Conservation (phyloP, 768 basidiomycete species). For the Boletus pseudo-olivaceus region DNA sequence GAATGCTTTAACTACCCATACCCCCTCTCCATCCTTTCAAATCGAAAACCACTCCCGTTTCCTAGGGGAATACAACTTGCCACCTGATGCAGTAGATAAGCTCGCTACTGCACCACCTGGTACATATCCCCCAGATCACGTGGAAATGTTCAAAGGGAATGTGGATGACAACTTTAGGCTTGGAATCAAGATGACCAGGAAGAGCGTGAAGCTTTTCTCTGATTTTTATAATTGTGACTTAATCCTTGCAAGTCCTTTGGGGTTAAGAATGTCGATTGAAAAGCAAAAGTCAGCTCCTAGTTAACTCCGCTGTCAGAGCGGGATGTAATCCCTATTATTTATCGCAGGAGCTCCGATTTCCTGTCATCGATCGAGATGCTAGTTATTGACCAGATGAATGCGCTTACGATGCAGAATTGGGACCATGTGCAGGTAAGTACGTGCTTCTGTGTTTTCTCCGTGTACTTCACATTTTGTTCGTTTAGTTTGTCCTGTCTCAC, state of each 20-base stretch:
- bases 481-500: constrained; percentile 78
- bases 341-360: constrained; percentile 75
- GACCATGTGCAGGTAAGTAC: constrained; percentile 83
- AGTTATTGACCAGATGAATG: constrained; percentile 90
- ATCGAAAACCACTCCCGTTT: constrained; percentile 89
- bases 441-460: not conserved
- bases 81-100: constrained; percentile 77
- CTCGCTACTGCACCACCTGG: constrained; percentile 69
- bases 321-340: not conserved
- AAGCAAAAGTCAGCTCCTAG: constrained; percentile 76
- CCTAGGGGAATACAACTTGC: constrained; percentile 75
- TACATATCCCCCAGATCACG: constrained; percentile 82
- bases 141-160: constrained; percentile 95
- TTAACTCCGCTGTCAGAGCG: not conserved
- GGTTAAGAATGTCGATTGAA: constrained; percentile 86
- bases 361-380: constrained; percentile 90
- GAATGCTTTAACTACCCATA: constrained; percentile 71
- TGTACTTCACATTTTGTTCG: not conserved
- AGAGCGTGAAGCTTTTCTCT: constrained; percentile 86
- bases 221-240: constrained; percentile 91
- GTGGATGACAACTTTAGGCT: constrained; percentile 93
- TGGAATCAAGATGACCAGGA: constrained; percentile 89
- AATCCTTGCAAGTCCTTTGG: constrained; percentile 90
- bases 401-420: constrained; percentile 98
- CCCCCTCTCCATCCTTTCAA: constrained; percentile 68